Conservation (phyloP, 2,329 filamentous ascomycete genomes). For the Basipetospora chlamydospora region DNA sequence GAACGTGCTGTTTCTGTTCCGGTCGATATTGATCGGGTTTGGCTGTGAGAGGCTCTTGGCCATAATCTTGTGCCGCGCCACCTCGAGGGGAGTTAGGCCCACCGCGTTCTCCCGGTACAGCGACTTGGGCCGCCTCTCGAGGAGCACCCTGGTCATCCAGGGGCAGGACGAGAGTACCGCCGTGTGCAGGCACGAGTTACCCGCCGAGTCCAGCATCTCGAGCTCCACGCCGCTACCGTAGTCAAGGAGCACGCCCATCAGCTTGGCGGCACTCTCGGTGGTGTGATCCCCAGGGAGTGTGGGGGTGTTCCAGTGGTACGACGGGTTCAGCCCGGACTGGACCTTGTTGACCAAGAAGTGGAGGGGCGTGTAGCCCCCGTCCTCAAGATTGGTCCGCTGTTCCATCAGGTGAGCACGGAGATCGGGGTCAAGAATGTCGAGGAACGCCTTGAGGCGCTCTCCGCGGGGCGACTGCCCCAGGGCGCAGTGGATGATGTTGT, state of each 20-base stretch:
- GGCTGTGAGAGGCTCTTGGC: not conserved
- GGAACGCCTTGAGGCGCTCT: constrained; percentile 27
- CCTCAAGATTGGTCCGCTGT: constrained; percentile 37
- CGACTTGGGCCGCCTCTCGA: constrained; percentile 42
- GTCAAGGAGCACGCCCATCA: constrained; percentile 34
- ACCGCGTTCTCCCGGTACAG: constrained; percentile 62
- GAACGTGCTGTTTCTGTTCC: too few relatives aligned
- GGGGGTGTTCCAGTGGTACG: constrained; percentile 2
- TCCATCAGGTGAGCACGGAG: constrained; percentile 42
- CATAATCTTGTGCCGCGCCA: constrained; percentile 37
- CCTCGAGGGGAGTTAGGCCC: constrained; percentile 57
- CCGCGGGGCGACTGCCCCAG: constrained; percentile 17
- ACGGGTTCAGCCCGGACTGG: not conserved
- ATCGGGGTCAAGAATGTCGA: constrained; percentile 42
- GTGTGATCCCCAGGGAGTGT: constrained; percentile 2
- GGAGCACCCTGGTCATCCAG: constrained; percentile 25
- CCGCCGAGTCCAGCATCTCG: constrained; percentile 45
- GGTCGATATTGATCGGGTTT: too few relatives aligned
- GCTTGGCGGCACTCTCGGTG: constrained; percentile 16
- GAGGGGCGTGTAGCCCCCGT: constrained; percentile 47
- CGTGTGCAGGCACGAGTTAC: constrained; percentile 50
- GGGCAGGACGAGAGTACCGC: constrained; percentile 26
- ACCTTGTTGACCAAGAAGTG: constrained; percentile 35
- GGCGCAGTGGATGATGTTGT: constrained; percentile 56
- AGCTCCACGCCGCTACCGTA: constrained; percentile 42